phyloP scores from a whole-genome alignment of 177 flowering plant species.

The Viscum album region DNA sequence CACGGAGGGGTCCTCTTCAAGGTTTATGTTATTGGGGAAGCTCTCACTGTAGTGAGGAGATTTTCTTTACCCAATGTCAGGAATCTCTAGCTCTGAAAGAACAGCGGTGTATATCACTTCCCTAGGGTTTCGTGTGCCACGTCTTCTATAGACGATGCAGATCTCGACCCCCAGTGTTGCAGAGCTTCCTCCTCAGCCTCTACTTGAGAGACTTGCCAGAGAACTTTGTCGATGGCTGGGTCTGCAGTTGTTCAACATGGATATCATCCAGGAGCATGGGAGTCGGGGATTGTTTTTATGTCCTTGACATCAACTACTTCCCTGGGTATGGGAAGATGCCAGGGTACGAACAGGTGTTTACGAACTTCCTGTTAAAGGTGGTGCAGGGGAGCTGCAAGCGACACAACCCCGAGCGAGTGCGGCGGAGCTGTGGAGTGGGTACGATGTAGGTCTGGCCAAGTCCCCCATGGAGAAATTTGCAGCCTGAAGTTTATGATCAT shows the following conservation, averaged over 20 bases:
- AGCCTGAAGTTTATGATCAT: too few relatives aligned
- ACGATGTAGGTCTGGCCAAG: too few relatives aligned
- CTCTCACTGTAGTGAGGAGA: slow-evolving; percentile 80
- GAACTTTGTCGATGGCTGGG: slow-evolving; percentile 89
- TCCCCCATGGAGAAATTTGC: too few relatives aligned
- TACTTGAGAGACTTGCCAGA: slow-evolving; percentile 74
- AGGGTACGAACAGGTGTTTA: slow-evolving; percentile 72
- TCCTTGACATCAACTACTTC: slow-evolving; percentile 93
- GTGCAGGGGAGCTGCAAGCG: too few relatives aligned
- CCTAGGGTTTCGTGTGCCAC: slow-evolving; percentile 97
- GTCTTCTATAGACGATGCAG: slow-evolving; percentile 95
- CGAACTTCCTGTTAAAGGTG: slow-evolving; percentile 62
- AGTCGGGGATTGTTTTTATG: slow-evolving; percentile 63
- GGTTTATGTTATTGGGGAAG: slow-evolving; percentile 84
- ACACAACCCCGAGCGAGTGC: too few relatives aligned
- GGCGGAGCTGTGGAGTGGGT: too few relatives aligned
- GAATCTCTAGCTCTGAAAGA: slow-evolving; percentile 39
- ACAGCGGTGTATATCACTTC: slow-evolving; percentile 61
- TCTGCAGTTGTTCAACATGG: slow-evolving; percentile 78
- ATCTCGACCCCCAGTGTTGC: slow-evolving; percentile 78
- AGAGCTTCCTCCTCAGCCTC: slow-evolving; percentile 92
- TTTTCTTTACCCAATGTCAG: slow-evolving; percentile 81
- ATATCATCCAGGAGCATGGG: slow-evolving; percentile 86
- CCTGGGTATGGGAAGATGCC: slow-evolving; percentile 95
- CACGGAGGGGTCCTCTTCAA: slow-evolving; percentile 97